These are phyloP conservation scores for Kodamaea plutei DNA, from an alignment of 1,139 yeast genomes.

Conservation along the genomic window DNA sequence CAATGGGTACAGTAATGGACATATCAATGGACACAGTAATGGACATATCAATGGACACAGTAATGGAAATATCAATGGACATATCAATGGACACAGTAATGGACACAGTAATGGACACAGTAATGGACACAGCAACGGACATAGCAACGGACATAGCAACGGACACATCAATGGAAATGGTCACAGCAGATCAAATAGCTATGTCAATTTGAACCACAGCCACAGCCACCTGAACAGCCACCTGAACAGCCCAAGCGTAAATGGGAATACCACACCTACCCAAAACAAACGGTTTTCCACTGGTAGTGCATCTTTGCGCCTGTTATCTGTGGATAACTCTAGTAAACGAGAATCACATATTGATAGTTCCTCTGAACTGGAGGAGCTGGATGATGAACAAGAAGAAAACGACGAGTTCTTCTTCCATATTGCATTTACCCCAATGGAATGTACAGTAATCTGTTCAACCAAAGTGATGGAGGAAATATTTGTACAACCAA, in stretches of 20 bases:
- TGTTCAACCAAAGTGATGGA: conserved; percentile 39
- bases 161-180: background rate
- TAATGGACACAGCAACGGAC: conserved; percentile 1
- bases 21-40: conserved; percentile 1
- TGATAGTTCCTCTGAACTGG: conserved; percentile 3
- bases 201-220: background rate
- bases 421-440: conserved; percentile 55
- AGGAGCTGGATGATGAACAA: conserved; percentile 10
- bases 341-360: conserved; percentile 10
- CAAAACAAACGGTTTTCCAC: conserved; percentile 7
- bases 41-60: conserved; percentile 1
- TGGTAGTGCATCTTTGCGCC: conserved; percentile 6
- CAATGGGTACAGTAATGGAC: conserved; percentile 2
- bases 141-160: conserved; percentile 1
- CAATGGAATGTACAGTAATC: conserved; percentile 53
- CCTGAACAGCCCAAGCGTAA: background rate
- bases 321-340: conserved; percentile 17
- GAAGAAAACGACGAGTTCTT: conserved; percentile 30
- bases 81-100: background rate
- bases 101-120: conserved; percentile 1
- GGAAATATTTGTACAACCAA: conserved; percentile 33
- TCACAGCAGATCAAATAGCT: too few species aligned
- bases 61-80: conserved; percentile 1
- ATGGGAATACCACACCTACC: background rate
- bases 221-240: background rate